Evolutionary conservation across 352 stramenopile species (phyloP).

Genomic region (Phytophthora pseudosyringae): DNA sequence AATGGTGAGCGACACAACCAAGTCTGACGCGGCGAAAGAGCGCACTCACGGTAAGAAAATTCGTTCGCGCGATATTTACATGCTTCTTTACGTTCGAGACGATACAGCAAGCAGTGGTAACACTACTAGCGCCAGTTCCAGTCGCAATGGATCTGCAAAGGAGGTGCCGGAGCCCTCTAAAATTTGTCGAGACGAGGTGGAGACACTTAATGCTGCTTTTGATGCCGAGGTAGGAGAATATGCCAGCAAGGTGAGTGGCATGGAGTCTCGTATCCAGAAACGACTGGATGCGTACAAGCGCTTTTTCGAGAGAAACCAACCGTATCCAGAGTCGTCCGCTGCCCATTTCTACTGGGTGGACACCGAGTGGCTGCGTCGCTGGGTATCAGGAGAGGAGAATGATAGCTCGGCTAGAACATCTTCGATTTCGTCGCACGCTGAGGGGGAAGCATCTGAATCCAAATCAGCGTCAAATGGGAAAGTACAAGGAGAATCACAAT

Average conservation of each 20-base stretch:
- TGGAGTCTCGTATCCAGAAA: conserved; percentile 60
- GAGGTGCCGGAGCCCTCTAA: conserved; percentile 33
- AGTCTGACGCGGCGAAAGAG: conserved; percentile 47
- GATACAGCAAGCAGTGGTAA: conserved; percentile 17
- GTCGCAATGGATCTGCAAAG: background rate
- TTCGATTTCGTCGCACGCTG: conserved; percentile 14
- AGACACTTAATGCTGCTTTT: conserved; percentile 60
- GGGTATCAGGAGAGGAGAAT: conserved; percentile 68
- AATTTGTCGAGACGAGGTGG: conserved; percentile 52
- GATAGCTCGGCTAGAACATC: conserved; percentile 12
- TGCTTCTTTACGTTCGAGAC: conserved; percentile 82
- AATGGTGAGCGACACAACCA: conserved; percentile 60
- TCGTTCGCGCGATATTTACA: conserved; percentile 85
- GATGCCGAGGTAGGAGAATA: conserved; percentile 58
- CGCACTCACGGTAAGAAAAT: conserved; percentile 54
- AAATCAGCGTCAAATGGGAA: conserved; percentile 13
- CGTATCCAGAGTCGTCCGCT: conserved; percentile 43
- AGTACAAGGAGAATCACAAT: conserved; percentile 5
- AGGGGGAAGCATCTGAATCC: conserved; percentile 11
- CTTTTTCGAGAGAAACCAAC: conserved; percentile 64
- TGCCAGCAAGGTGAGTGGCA: conserved; percentile 40
- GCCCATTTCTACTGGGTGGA: conserved; percentile 77
- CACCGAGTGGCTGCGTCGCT: conserved; percentile 61
- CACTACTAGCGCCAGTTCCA: background rate
- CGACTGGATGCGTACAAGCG: conserved; percentile 61